Evolutionary conservation across 495 filamentous ascomycete genomes (phyloP).

Genomic region (Penicillium coprophilum): DNA sequence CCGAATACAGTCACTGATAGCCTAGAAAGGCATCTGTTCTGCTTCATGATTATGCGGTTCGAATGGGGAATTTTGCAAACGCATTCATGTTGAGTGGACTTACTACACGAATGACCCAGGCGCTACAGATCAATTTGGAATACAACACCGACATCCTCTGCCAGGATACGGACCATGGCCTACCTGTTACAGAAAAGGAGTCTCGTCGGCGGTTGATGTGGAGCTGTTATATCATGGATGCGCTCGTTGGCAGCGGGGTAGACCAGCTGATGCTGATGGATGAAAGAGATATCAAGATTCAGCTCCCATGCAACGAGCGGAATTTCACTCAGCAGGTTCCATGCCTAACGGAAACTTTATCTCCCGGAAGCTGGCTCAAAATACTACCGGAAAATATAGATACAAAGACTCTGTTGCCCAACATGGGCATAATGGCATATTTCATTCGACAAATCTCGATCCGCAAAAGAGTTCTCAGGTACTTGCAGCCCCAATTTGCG

Average conservation of each 20-base stretch:
- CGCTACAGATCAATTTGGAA: conserved; percentile 39
- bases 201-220: conserved; percentile 39
- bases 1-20: background rate
- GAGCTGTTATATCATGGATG: conserved; percentile 42
- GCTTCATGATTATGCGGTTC: conserved; percentile 35
- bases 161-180: conserved; percentile 19
- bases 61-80: conserved; percentile 36
- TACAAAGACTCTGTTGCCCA: conserved; percentile 15
- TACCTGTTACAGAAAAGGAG: conserved; percentile 28
- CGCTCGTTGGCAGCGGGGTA: conserved; percentile 36
- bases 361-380: conserved; percentile 25
- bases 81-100: conserved; percentile 41
- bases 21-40: conserved; percentile 28
- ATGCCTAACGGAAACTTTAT: conserved; percentile 30
- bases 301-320: conserved; percentile 36
- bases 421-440: conserved; percentile 37
- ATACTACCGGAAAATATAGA: conserved; percentile 24
- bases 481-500: background rate
- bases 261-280: conserved; percentile 35
- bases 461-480: conserved; percentile 30
- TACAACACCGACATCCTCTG: conserved; percentile 39
- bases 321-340: conserved; percentile 31
- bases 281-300: conserved; percentile 40
- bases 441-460: conserved; percentile 35
- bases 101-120: conserved; percentile 39